phyloP scores from a whole-genome alignment of 208 protist genomes.

The Porcisia deanei region DNA sequence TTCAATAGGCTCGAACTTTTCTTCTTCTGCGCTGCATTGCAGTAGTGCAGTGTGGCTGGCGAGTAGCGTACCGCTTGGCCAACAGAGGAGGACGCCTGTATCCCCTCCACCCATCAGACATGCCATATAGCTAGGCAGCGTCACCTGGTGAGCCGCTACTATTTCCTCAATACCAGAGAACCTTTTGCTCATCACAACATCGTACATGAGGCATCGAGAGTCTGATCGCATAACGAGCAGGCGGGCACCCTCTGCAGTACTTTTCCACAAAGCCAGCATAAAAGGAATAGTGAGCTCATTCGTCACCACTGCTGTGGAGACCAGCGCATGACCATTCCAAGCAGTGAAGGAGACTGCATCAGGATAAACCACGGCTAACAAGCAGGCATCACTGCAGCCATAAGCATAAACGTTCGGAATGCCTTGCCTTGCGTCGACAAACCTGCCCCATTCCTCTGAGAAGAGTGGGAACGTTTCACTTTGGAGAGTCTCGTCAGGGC shows the following conservation, averaged over 20 bases:
- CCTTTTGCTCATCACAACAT: slow-evolving; percentile 21
- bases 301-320: slow-evolving; percentile 19
- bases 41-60: slow-evolving; percentile 19
- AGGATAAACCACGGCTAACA: slow-evolving; percentile 30
- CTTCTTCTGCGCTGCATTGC: slow-evolving; percentile 12
- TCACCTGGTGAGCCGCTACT: slow-evolving; percentile 15
- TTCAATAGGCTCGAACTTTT: slow-evolving; percentile 14
- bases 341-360: slow-evolving; percentile 31
- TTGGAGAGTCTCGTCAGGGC: background rate
- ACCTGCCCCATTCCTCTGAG: background rate
- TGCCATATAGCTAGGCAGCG: slow-evolving; percentile 11
- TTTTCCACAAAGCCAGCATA: slow-evolving; percentile 27
- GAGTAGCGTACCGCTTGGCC: slow-evolving; percentile 9
- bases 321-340: slow-evolving; percentile 14
- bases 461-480: slow-evolving; percentile 5
- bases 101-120: slow-evolving; percentile 20
- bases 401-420: slow-evolving; percentile 8
- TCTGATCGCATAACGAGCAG: slow-evolving; percentile 31
- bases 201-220: slow-evolving; percentile 32
- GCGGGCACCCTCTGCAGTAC: slow-evolving; percentile 8
- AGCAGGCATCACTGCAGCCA: background rate
- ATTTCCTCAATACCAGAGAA: slow-evolving; percentile 13
- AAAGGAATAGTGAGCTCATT: slow-evolving; percentile 37
- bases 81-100: slow-evolving; percentile 21
- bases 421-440: too few relatives aligned